Evolutionary conservation across 441 rosid species (phyloP).

Genomic region (Raphanus hybrid): DNA sequence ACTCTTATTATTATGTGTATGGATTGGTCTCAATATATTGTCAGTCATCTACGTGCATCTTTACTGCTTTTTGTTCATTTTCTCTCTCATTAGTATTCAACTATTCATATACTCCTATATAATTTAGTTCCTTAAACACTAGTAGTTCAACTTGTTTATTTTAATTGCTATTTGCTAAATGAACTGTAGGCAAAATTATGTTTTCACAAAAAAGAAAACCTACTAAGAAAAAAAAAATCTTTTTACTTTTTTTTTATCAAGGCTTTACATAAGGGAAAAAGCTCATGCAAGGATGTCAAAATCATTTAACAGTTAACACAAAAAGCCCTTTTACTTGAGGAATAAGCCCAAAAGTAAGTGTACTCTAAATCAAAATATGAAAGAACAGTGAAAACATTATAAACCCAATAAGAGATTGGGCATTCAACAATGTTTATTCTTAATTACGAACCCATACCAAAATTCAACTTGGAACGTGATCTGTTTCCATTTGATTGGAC

Average conservation of each 20-base stretch:
- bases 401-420: background rate
- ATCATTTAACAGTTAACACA: background rate
- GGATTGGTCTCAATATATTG: background rate
- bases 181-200: background rate
- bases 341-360: background rate
- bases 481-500: background rate
- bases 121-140: background rate
- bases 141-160: background rate
- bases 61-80: background rate
- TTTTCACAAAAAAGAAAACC: background rate
- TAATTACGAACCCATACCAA: background rate
- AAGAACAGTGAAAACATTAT: background rate
- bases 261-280: background rate
- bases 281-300: background rate
- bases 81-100: background rate
- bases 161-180: background rate
- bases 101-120: background rate
- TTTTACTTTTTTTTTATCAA: too few relatives aligned
- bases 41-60: constrained; percentile 23
- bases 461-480: background rate
- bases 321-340: background rate
- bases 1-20: constrained; percentile 6
- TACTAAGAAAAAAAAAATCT: background rate
- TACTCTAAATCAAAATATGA: background rate
- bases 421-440: background rate